Conservation (phyloP, 495 filamentous ascomycete species). For the Podospora comata region DNA sequence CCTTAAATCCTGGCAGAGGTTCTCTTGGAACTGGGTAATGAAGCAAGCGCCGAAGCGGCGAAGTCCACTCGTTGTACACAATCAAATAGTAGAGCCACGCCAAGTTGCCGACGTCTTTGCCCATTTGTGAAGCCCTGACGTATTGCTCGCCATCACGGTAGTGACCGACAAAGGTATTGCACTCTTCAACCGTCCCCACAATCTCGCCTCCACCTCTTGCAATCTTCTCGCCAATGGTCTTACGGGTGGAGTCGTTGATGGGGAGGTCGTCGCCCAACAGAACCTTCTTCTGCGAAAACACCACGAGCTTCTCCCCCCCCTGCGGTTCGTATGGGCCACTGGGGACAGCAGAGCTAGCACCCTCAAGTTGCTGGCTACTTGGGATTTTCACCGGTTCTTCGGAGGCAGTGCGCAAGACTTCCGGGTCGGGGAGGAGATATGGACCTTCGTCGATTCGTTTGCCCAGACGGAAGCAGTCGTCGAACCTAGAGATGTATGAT, state of each 20-base stretch:
- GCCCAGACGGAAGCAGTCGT: slow-evolving; percentile 90
- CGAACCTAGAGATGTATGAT: slow-evolving; percentile 61
- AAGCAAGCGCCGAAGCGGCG: slow-evolving; percentile 71
- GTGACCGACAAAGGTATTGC: slow-evolving; percentile 80
- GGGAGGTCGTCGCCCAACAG: slow-evolving; percentile 69
- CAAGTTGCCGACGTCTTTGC: slow-evolving; percentile 85
- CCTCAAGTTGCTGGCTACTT: slow-evolving; percentile 61
- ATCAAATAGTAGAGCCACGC: slow-evolving; percentile 93
- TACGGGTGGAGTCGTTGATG: slow-evolving; percentile 60
- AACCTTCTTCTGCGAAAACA: slow-evolving; percentile 64
- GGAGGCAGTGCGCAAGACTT: slow-evolving; percentile 59
- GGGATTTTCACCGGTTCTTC: slow-evolving; percentile 54
- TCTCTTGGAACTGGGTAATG: slow-evolving; percentile 81
- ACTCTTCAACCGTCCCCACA: slow-evolving; percentile 61
- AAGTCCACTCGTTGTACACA: slow-evolving; percentile 81
- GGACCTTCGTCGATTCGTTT: slow-evolving; percentile 82
- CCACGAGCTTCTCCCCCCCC: slow-evolving; percentile 44
- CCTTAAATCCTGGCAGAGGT: slow-evolving; percentile 75
- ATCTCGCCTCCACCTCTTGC: slow-evolving; percentile 64
- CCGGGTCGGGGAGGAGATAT: slow-evolving; percentile 83
- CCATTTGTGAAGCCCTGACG: slow-evolving; percentile 63
- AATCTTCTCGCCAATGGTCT: slow-evolving; percentile 68
- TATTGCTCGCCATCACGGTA: slow-evolving; percentile 82
- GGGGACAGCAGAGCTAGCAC: slow-evolving; percentile 68
- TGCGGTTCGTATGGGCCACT: slow-evolving; percentile 38